Conservation (phyloP, 2,329 filamentous ascomycete species). For the Ustulina deusta region DNA sequence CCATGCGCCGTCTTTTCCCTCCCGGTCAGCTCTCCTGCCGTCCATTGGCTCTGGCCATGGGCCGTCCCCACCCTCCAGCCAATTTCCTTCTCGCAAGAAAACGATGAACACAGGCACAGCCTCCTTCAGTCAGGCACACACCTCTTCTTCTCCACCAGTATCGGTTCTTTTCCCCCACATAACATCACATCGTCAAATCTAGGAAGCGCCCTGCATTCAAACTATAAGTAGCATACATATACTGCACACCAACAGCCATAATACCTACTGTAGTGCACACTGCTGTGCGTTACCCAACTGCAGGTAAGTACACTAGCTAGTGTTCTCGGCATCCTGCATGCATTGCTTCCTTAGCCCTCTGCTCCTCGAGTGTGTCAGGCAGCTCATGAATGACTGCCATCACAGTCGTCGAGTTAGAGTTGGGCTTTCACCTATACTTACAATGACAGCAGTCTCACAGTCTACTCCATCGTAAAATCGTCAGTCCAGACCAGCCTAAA, state of each 20-base stretch:
- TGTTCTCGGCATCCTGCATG: background rate
- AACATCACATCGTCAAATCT: constrained; percentile 24
- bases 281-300: background rate
- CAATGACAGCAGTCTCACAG: background rate
- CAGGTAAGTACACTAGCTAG: background rate
- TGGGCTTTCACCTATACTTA: background rate
- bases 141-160: constrained; percentile 10
- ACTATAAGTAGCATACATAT: background rate
- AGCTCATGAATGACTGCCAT: background rate
- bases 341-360: background rate
- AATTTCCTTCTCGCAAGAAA: constrained; percentile 29
- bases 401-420: background rate
- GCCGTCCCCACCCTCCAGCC: constrained; percentile 6
- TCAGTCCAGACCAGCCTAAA: constrained; percentile 32
- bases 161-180: constrained; percentile 27
- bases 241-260: background rate
- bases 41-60: constrained; percentile 23
- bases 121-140: constrained; percentile 25
- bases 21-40: background rate
- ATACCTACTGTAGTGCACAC: background rate
- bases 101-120: constrained; percentile 27
- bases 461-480: background rate
- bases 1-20: constrained; percentile 12
- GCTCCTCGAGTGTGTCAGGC: background rate
- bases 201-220: constrained; percentile 16